Base-by-base conservation (phyloP, 192 early-diverging fungal species). In the Phlyctochytrium bullatum region DNA sequence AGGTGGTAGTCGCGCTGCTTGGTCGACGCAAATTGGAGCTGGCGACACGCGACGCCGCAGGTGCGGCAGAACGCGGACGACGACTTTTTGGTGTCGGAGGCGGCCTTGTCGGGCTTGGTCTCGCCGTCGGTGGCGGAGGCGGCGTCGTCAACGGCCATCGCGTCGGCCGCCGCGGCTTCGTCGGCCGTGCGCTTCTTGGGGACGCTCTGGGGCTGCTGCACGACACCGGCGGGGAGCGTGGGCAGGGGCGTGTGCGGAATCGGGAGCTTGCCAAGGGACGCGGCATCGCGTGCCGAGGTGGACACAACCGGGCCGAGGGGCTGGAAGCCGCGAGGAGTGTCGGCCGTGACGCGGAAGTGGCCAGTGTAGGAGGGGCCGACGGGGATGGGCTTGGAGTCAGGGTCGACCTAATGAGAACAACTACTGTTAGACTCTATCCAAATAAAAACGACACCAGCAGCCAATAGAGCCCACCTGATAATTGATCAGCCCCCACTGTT, bases 401-500 rank as follows among this genome's bases (percentile, higher is more conserved):
- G 90, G 73, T 99, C 94, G 60, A 94, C 88, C 91, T 93, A 66
- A 2, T 64, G 34, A 23, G 29, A 62, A 31, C 14, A 50, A 23
- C 6, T 30, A 40, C 25, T 47, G 28, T 36, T 63, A 34, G 40
- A 6, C 10, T 47, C 20, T 47, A 31, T 28, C 34, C 23, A 59
- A 31, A 29, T 27, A 33, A 32, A 25, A 60, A 71, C 28, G 4
- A 64, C 32, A 10, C 23, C 36, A 30, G 32, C 14, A 62, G n/a
- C 16, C 51, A 58, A 75, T n/a, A n/a, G n/a, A n/a, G n/a, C n/a
- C n/a, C n/a, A 93, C 91, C 83, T 99, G 93, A 76, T 96, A 94
- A 76, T 99, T 99, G 69, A 99, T 93, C 50, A 99, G 80, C 0
- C 97, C 97, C 97, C 97, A 99, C 73, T 98, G 95, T 78, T 99